Percentiles rank a stretch among this genome's conserved stretches.
Evolutionary conservation across 108 stramenopile species (phyloP).

Genomic region (Aurantiochytrium sp.): DNA sequence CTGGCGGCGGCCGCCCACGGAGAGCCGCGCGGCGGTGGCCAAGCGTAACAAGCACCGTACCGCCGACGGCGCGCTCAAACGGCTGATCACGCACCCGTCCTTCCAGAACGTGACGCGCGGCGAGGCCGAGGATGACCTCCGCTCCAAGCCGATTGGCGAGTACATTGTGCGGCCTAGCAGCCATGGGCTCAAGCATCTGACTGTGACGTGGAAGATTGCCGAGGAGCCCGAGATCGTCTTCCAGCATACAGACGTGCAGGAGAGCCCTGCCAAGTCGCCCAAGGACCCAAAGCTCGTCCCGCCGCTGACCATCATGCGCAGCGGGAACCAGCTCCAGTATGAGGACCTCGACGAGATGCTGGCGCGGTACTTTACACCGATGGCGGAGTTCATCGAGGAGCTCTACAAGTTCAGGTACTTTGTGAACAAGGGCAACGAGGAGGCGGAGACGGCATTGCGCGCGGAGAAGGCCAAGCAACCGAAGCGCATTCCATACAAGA

Average conservation of each 20-base stretch:
- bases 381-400: conserved; percentile 11
- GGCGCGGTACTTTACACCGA: conserved; percentile 26
- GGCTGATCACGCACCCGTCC: conserved; percentile 32
- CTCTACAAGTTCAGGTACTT: conserved; percentile 22
- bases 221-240: neutral
- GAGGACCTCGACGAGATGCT: conserved; percentile 35
- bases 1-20: neutral
- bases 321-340: neutral
- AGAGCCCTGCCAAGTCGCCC: neutral
- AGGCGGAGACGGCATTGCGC: neutral
- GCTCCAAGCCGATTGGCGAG: neutral
- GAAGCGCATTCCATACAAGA: neutral
- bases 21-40: neutral
- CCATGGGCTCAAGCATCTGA: conserved; percentile 30
- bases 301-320: neutral
- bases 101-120: conserved; percentile 35
- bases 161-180: conserved; percentile 36
- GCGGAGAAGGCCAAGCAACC: neutral
- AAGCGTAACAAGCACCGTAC: neutral
- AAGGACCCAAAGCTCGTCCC: conserved; percentile 1
- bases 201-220: conserved; percentile 36
- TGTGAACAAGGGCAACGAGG: neutral
- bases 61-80: neutral
- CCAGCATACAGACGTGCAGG: neutral
- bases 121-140: conserved; percentile 32